These are phyloP conservation scores for Pythium inflatum DNA, from an alignment of 352 stramenopile genomes.

Conservation along the genomic window DNA sequence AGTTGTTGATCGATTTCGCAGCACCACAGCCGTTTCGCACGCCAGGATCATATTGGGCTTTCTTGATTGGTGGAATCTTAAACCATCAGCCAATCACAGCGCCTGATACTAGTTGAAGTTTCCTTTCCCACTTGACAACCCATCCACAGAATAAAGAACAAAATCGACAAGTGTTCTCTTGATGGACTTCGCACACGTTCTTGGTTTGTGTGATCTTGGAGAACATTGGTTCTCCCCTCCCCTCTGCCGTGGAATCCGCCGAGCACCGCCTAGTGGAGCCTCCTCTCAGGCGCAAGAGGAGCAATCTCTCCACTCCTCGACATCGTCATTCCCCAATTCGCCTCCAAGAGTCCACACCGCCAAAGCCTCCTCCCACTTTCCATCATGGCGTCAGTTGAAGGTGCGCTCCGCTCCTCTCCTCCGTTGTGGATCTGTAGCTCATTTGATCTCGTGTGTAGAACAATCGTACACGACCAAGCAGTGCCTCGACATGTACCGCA, in stretches of 20 bases:
- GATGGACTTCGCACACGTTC: constrained; percentile 21
- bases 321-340: constrained; percentile 12
- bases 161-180: not conserved
- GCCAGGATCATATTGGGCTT: not conserved
- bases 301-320: not conserved
- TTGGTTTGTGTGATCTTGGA: not conserved
- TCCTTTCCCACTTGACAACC: no score
- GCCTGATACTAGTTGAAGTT: constrained; percentile 27
- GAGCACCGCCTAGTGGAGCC: no score
- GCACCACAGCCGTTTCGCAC: not conserved
- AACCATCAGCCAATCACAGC: constrained; percentile 26
- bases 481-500: constrained; percentile 74
- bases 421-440: no score
- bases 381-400: constrained; percentile 24
- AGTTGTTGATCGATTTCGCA: no score
- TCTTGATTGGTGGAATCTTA: constrained; percentile 26
- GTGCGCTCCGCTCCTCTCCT: not conserved
- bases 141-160: no score
- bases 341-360: not conserved
- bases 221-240: constrained; percentile 18
- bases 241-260: no score
- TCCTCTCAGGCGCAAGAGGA: no score
- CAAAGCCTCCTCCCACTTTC: not conserved
- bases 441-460: no score
- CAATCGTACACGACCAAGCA: constrained; percentile 40